phyloP scores from a whole-genome alignment of 1,284 basidiomycete genomes.

The Bondarzewia mesenterica region DNA sequence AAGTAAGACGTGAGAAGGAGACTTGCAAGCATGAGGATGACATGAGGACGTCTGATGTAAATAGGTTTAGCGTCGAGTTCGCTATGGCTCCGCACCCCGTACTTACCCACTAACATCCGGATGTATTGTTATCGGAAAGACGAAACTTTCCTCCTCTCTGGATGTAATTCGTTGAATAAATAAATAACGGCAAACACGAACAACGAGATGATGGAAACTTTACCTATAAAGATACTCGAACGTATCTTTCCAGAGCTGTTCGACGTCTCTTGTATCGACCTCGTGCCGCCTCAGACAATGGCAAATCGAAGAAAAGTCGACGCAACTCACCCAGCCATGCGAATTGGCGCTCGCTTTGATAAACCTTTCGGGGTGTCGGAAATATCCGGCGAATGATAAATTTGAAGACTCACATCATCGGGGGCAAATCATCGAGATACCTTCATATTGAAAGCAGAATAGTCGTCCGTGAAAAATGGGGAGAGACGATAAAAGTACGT shows the following conservation, averaged over 20 bases:
- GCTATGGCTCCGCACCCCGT: background rate
- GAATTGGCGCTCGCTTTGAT: conserved; percentile 60
- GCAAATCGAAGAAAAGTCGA: background rate
- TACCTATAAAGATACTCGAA: conserved; percentile 66
- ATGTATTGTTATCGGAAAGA: conserved; percentile 73
- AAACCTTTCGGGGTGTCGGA: conserved; percentile 32
- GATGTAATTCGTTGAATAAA: too few species aligned
- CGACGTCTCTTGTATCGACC: conserved; percentile 64
- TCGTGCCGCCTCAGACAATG: conserved; percentile 13
- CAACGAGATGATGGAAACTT: too few species aligned
- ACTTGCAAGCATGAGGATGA: conserved; percentile 63
- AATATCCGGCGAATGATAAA: background rate
- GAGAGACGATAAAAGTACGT: conserved; percentile 1
- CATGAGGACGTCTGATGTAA: conserved; percentile 35
- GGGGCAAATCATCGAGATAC: conserved; percentile 63
- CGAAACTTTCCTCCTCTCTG: conserved; percentile 65
- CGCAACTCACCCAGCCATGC: conserved; percentile 49
- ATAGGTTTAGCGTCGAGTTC: background rate
- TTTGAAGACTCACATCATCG: conserved; percentile 46
- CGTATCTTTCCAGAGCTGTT: conserved; percentile 72
- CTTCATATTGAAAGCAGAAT: conserved; percentile 16
- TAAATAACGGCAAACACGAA: too few species aligned
- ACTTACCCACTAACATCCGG: conserved; percentile 70
- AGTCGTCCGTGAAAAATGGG: background rate
- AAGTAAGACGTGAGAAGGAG: background rate